A percentile compares a stretch with the other conserved stretches of the same genome.
These are phyloP conservation scores for Phlebopus sp. DNA, from an alignment of 1,284 basidiomycete genomes.

Conservation along the genomic window DNA sequence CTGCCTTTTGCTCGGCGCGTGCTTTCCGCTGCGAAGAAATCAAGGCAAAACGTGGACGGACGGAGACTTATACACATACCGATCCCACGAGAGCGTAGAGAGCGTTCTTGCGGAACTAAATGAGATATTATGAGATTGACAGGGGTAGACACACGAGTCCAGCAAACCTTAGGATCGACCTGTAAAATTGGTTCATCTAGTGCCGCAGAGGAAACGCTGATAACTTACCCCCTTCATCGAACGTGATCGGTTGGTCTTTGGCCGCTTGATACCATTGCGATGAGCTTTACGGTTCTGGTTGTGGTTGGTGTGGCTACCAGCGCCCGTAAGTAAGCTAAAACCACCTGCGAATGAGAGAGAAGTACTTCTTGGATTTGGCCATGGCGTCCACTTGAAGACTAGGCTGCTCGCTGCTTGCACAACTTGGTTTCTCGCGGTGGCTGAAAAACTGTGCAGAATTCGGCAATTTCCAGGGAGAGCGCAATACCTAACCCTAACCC, in stretches of 20 bases:
- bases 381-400: conserved; percentile 48
- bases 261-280: conserved; percentile 93
- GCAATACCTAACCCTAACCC: neutral
- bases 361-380: conserved; percentile 82
- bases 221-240: conserved; percentile 88
- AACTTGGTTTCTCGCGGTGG: conserved; percentile 28
- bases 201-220: conserved; percentile 8
- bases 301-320: conserved; percentile 78
- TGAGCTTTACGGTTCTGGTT: conserved; percentile 96
- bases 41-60: neutral
- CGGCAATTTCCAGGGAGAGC: conserved; percentile 27
- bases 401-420: conserved; percentile 5
- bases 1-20: conserved; percentile 53
- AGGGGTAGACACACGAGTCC: neutral
- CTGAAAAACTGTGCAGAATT: conserved; percentile 40
- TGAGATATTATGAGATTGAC: conserved; percentile 12
- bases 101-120: conserved; percentile 84
- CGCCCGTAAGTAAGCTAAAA: conserved; percentile 15
- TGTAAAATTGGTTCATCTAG: conserved; percentile 29
- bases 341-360: neutral
- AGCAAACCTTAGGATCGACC: conserved; percentile 82
- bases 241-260: conserved; percentile 72
- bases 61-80: conserved; percentile 45
- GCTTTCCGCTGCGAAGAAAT: conserved; percentile 55
- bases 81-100: conserved; percentile 76